These are phyloP conservation scores for Wickerhamomyces xylosicus DNA, from an alignment of 805 yeast species.

Conservation along the genomic window DNA sequence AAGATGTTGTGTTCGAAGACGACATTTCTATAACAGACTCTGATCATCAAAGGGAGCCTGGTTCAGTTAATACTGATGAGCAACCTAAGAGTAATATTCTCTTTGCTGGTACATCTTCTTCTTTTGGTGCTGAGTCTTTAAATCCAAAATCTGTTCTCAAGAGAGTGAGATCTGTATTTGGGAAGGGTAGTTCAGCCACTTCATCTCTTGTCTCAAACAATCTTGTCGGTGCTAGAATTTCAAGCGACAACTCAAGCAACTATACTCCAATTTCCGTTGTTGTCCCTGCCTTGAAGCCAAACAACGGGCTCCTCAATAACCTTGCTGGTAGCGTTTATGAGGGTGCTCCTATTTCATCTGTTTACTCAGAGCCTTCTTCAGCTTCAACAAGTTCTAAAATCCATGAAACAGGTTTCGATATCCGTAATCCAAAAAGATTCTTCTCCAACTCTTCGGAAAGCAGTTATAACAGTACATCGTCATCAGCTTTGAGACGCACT, in stretches of 20 bases:
- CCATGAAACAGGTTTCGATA: constrained; percentile 1
- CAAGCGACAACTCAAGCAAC: not conserved
- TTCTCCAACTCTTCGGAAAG: constrained; percentile 6
- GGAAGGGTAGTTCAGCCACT: too few species aligned
- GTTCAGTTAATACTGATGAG: too few species aligned
- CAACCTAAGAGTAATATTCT: too few species aligned
- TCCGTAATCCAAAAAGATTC: not conserved
- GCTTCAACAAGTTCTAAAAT: too few species aligned
- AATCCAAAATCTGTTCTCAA: constrained; percentile 5
- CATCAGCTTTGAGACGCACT: not conserved
- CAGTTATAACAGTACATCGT: constrained; percentile 1
- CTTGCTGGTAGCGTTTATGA: constrained; percentile 7
- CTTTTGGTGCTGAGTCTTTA: too few species aligned
- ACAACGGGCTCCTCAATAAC: constrained; percentile 4
- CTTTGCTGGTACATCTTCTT: too few species aligned
- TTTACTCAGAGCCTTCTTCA: too few species aligned
- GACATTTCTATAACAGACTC: too few species aligned
- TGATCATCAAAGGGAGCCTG: too few species aligned
- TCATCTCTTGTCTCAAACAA: not conserved
- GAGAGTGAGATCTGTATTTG: constrained; percentile 8
- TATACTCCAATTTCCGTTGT: constrained; percentile 10
- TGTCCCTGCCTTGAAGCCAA: constrained; percentile 10
- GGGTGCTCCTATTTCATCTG: constrained; percentile 3
- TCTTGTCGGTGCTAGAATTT: not conserved
- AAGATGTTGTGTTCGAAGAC: too few species aligned